Evolutionary conservation across 108 stramenopile genomes (phyloP).

Genomic region (Pseudonitzschia multistriata): DNA sequence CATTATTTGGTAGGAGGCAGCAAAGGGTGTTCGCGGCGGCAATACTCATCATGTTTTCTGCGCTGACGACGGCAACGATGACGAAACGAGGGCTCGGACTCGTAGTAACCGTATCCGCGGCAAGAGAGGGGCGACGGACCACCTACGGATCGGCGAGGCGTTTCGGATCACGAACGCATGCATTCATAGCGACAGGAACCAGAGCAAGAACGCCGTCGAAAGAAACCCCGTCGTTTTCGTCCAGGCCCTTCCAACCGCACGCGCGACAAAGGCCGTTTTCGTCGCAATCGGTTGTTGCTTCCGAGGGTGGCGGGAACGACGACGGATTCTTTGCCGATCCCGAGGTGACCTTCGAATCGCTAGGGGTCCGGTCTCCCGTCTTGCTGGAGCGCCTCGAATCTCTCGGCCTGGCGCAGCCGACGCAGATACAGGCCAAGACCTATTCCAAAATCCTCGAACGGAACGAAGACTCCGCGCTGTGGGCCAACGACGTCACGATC

Average conservation of each 20-base stretch:
- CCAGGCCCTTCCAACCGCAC: not conserved
- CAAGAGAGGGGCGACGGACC: not conserved
- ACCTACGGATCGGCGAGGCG: not conserved
- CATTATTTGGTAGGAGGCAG: too few species aligned
- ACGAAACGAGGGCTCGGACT: not conserved
- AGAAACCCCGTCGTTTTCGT: not conserved
- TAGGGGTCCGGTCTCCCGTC: conserved; percentile 67
- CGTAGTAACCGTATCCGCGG: too few species aligned
- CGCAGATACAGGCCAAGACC: conserved; percentile 71
- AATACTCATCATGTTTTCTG: not conserved
- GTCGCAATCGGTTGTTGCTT: not conserved
- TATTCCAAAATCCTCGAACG: conserved; percentile 43
- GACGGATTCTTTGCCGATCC: conserved; percentile 40
- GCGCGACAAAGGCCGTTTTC: conserved; percentile 21
- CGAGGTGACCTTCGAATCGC: conserved; percentile 48
- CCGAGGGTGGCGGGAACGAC: conserved; percentile 27
- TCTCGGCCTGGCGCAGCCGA: conserved; percentile 53
- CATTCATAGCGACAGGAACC: conserved; percentile 7
- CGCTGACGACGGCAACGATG: not conserved
- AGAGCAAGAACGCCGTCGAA: not conserved
- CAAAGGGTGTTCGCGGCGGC: not conserved
- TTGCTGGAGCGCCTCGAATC: conserved; percentile 56
- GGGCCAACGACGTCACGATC: conserved; percentile 65
- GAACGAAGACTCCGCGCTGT: not conserved
- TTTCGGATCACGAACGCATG: not conserved